Conservation (phyloP, 108 stramenopile species). For the Conticribra weissflogii region DNA sequence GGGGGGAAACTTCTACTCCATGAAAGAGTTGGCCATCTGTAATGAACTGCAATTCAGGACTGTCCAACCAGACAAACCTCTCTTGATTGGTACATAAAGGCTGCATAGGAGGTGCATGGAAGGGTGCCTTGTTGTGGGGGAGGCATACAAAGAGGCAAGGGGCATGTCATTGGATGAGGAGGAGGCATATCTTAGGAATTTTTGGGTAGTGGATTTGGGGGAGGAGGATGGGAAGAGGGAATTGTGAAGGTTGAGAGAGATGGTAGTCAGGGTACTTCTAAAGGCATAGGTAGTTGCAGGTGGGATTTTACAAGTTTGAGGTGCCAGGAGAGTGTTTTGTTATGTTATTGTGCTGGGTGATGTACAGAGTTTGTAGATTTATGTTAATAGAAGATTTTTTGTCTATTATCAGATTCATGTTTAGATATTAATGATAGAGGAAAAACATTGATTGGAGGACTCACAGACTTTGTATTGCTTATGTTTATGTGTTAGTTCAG, state of each 20-base stretch:
- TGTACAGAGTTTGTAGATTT: too few relatives aligned
- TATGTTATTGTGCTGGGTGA: too few relatives aligned
- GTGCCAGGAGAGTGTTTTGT: conserved; percentile 84
- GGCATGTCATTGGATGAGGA: conserved; percentile 76
- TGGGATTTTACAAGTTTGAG: conserved; percentile 60
- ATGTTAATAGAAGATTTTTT: too few relatives aligned
- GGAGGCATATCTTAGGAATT: conserved; percentile 90
- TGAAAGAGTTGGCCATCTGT: conserved; percentile 87
- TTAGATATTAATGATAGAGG: too few relatives aligned
- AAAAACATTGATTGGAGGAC: too few relatives aligned
- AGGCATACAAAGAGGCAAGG: conserved; percentile 84
- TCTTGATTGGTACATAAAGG: conserved; percentile 88
- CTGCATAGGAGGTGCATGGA: conserved; percentile 71
- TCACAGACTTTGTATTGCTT: too few relatives aligned
- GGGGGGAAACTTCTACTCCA: conserved; percentile 74
- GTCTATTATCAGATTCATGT: too few relatives aligned
- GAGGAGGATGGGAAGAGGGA: conserved; percentile 76
- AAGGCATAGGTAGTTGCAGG: conserved; percentile 56
- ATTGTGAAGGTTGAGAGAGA: conserved; percentile 72
- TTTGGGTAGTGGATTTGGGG: conserved; percentile 76
- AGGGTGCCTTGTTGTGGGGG: conserved; percentile 82
- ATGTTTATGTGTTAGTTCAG: too few relatives aligned
- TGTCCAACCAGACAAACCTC: conserved; percentile 73
- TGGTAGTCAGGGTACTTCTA: conserved; percentile 86
- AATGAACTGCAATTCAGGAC: conserved; percentile 85